These are phyloP conservation scores for Fomes fomentarius DNA, from an alignment of 1,284 basidiomycete genomes.

Conservation along the genomic window DNA sequence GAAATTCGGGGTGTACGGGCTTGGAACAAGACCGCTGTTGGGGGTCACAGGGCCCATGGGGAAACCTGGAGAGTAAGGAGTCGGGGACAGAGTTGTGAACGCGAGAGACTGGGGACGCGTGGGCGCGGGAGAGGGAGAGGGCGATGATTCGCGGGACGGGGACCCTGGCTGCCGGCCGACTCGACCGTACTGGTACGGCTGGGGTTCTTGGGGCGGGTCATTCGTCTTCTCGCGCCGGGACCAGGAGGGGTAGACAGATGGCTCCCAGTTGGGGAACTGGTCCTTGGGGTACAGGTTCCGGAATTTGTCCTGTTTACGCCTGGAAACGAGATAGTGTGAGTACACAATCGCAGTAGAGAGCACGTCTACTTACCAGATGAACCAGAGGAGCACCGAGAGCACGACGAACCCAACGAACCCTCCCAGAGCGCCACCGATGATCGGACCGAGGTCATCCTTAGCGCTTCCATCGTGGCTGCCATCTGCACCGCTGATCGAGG, in stretches of 20 bases:
- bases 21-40: background rate
- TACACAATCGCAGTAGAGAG: background rate
- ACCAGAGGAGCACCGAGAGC: slow-evolving; percentile 27
- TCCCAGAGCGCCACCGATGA: slow-evolving; percentile 33
- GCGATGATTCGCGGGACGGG: slow-evolving; percentile 16
- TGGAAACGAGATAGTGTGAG: background rate
- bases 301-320: slow-evolving; percentile 19
- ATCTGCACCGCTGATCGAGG: background rate
- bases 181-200: slow-evolving; percentile 34
- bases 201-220: slow-evolving; percentile 18
- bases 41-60: background rate
- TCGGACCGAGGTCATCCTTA: slow-evolving; percentile 23
- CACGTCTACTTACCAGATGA: slow-evolving; percentile 26
- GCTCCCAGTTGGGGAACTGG: slow-evolving; percentile 14
- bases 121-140: slow-evolving; percentile 14
- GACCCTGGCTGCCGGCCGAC: slow-evolving; percentile 27
- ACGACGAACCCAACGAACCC: slow-evolving; percentile 34
- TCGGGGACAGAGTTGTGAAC: background rate
- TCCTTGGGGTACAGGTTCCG: slow-evolving; percentile 6
- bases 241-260: slow-evolving; percentile 5
- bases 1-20: slow-evolving; percentile 1
- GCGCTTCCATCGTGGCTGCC: slow-evolving; percentile 3
- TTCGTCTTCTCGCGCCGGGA: slow-evolving; percentile 1
- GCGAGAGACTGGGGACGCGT: slow-evolving; percentile 19
- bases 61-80: background rate